Base-by-base conservation (phyloP, 176 grass and related monocot genomes). In the Aegilops tauschii region DNA sequence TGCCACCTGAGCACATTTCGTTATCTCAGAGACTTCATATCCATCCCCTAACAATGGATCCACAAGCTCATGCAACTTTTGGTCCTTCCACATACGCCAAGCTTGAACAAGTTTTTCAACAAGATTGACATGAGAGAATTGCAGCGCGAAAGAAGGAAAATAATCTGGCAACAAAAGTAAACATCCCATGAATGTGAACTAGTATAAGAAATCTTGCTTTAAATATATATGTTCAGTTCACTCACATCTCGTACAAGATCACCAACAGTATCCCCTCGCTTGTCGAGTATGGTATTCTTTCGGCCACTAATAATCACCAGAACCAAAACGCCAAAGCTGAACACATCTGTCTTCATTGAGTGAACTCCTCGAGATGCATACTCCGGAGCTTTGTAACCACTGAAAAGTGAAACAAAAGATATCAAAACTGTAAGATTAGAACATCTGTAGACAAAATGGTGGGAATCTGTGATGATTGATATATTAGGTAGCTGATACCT, bases 281-380 rank as follows among this genome's bases (percentile, higher is more conserved):
- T 21, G 32, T 80, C 67, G 1, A 66, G 11, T 25, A 87, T 74
- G 25, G 14, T 79, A 63, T 90, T 93, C 58, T 76, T 90, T 64
- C 47, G 49, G 18, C 88, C 82, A 17, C 71, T 90, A 1, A 93
- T 73, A 34, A 79, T 90, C 75, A 54, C 88, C 12, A 93, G 78
- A 83, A 79, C 59, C 25, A 76, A 17, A 4, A 93, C 58, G 2
- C 88, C 88, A 3, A 93, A 93, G 73, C 92, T 93, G 44, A 93
- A 93, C 3, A 83, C 92, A 56, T 93, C 88, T 16, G 92, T 90
- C 88, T 93, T 93, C 9, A 88, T 9, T 2, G 92, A 93, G 47
- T 90, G 88, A 44, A 85, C 3, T 17, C 86, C 92, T 42, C 5
- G 65, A 47, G 61, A 82, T 9, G 35, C 86, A 29, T 90, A 93